Evolutionary conservation across 345 rosid species (phyloP).

Genomic region (Cochlearia excelsa): DNA sequence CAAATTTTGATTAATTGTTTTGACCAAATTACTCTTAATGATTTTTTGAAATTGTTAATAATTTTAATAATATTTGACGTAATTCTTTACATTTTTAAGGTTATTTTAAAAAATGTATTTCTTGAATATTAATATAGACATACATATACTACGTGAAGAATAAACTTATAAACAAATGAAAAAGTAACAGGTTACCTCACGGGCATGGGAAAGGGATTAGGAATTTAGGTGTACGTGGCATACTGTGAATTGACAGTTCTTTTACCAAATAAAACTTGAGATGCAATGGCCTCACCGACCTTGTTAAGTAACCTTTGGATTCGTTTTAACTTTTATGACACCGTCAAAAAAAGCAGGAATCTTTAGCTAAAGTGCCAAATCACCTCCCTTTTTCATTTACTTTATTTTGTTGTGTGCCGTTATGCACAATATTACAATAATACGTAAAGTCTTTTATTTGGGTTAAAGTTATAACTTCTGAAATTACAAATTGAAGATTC

Average conservation of each 20-base stretch:
- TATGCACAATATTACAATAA: background rate
- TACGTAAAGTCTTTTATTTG: background rate
- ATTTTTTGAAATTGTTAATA: too few relatives aligned
- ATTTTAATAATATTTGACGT: too few relatives aligned
- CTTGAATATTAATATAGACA: too few relatives aligned
- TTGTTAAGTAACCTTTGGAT: constrained; percentile 3
- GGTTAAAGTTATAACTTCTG: background rate
- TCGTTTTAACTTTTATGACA: background rate
- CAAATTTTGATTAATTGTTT: too few relatives aligned
- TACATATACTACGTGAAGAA: too few relatives aligned
- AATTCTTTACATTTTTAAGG: too few relatives aligned
- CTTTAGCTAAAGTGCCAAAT: constrained; percentile 30
- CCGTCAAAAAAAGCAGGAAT: constrained; percentile 32
- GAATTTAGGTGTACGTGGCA: constrained; percentile 23
- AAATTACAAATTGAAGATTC: background rate
- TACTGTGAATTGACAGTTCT: background rate
- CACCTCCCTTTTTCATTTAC: constrained; percentile 23
- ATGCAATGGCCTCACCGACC: constrained; percentile 36
- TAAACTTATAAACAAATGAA: constrained; percentile 16
- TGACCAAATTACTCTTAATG: too few relatives aligned
- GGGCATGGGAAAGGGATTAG: constrained; percentile 4
- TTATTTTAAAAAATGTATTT: too few relatives aligned
- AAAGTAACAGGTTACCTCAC: constrained; percentile 26
- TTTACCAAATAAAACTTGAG: constrained; percentile 6
- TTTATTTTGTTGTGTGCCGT: constrained; percentile 6